A percentile compares a stretch with the other conserved stretches of the same genome.
phyloP scores from a whole-genome alignment of 1,284 basidiomycete genomes.

The Fomitiporia mediterranea region DNA sequence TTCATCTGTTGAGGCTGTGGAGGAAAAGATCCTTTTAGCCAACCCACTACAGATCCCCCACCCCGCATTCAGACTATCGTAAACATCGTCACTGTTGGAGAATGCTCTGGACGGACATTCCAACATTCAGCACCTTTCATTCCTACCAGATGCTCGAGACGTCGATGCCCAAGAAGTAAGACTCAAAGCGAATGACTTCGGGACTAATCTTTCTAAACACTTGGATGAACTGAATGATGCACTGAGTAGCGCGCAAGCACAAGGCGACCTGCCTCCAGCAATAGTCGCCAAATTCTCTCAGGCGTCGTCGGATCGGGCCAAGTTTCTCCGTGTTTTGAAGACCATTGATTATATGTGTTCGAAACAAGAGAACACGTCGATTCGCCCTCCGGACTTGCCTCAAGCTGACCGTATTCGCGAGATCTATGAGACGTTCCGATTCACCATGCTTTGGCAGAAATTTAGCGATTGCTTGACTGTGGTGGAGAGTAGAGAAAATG shows the following conservation, averaged over 20 bases:
- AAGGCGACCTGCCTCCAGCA: constrained; percentile 57
- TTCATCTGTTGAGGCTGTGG: constrained; percentile 36
- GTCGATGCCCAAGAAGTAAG: constrained; percentile 84
- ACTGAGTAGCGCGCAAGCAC: constrained; percentile 47
- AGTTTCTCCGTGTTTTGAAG: constrained; percentile 87
- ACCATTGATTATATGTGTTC: constrained; percentile 94
- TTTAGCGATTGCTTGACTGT: constrained; percentile 80
- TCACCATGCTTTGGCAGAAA: constrained; percentile 79
- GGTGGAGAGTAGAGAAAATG: constrained; percentile 75
- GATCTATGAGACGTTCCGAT: constrained; percentile 86
- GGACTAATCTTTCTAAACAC: constrained; percentile 65
- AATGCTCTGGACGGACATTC: constrained; percentile 93
- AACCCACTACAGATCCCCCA: constrained; percentile 81
- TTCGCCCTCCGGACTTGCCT: constrained; percentile 29
- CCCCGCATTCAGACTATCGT: constrained; percentile 80
- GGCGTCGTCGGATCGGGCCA: constrained; percentile 88
- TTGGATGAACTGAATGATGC: constrained; percentile 70
- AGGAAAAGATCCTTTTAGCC: constrained; percentile 61
- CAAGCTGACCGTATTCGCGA: constrained; percentile 78
- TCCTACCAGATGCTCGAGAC: constrained; percentile 81
- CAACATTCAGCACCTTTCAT: constrained; percentile 88
- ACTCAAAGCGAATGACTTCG: constrained; percentile 81
- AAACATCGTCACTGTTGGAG: constrained; percentile 89
- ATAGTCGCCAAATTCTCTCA: constrained; percentile 86
- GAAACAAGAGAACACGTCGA: constrained; percentile 1